Percentiles rank a stretch among this genome's conserved stretches.
Conservation (phyloP, 768 basidiomycete genomes). For the Naganishia kalamii region DNA sequence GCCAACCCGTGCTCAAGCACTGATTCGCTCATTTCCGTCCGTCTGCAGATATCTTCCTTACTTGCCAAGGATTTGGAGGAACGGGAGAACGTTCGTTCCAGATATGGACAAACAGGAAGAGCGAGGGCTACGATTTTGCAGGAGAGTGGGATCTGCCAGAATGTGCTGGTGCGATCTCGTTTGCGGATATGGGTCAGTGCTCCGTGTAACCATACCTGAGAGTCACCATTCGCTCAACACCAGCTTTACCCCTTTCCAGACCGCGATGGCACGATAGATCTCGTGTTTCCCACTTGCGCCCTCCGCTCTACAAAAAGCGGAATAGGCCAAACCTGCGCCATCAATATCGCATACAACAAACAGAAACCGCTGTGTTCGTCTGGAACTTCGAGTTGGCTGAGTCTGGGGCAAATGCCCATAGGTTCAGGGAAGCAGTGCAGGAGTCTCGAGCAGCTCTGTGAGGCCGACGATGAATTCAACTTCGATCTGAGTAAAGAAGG, state of each 20-base stretch:
- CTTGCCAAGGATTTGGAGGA: slow-evolving; percentile 55
- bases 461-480: slow-evolving; percentile 68
- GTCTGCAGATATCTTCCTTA: slow-evolving; percentile 71
- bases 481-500: slow-evolving; percentile 59
- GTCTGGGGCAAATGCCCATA: background rate
- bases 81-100: slow-evolving; percentile 64
- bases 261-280: slow-evolving; percentile 91
- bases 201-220: background rate
- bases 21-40: background rate
- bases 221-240: background rate
- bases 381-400: background rate
- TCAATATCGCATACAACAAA: slow-evolving; percentile 90
- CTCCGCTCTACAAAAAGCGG: slow-evolving; percentile 64
- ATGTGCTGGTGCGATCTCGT: slow-evolving; percentile 71
- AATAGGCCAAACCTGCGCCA: slow-evolving; percentile 65
- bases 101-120: slow-evolving; percentile 85
- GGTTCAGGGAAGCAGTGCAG: slow-evolving; percentile 21
- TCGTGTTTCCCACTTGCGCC: slow-evolving; percentile 80
- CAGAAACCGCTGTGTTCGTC: slow-evolving; percentile 75
- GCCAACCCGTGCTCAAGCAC: background rate
- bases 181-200: slow-evolving; percentile 76
- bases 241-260: slow-evolving; percentile 49
- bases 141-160: slow-evolving; percentile 64
- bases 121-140: slow-evolving; percentile 64
- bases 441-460: slow-evolving; percentile 60